phyloP scores from a whole-genome alignment of 2,329 filamentous ascomycete genomes.

The Scopulariopsis brevicaulis region DNA sequence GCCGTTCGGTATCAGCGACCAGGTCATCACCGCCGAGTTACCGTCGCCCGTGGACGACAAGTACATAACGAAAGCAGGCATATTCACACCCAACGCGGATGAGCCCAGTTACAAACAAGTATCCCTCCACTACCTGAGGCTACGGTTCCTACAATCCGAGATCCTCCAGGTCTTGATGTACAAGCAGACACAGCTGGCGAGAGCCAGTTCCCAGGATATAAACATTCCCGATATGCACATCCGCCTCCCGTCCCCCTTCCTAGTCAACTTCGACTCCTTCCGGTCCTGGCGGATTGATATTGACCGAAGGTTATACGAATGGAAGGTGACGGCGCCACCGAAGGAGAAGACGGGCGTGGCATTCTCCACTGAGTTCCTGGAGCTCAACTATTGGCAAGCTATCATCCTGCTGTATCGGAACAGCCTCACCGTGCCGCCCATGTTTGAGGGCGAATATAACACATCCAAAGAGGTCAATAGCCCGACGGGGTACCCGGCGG shows the following conservation, averaged over 20 bases:
- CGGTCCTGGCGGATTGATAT: conserved; percentile 82
- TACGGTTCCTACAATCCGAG: conserved; percentile 84
- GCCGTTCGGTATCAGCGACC: conserved; percentile 90
- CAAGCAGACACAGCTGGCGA: conserved; percentile 73
- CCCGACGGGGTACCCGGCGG: conserved; percentile 48
- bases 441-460: conserved; percentile 70
- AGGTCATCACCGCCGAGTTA: conserved; percentile 91
- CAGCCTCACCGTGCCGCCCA: conserved; percentile 73
- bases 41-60: conserved; percentile 80
- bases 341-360: conserved; percentile 72
- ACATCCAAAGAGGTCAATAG: conserved; percentile 54
- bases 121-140: conserved; percentile 81
- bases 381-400: conserved; percentile 96
- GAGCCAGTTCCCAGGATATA: conserved; percentile 51
- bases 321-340: conserved; percentile 74
- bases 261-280: conserved; percentile 76
- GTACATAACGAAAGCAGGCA: conserved; percentile 72
- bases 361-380: conserved; percentile 81
- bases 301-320: conserved; percentile 69
- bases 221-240: conserved; percentile 66
- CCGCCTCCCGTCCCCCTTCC: conserved; percentile 71
- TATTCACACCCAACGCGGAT: conserved; percentile 48
- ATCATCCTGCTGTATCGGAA: conserved; percentile 94
- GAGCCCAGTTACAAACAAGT: conserved; percentile 82
- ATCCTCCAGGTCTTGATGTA: conserved; percentile 90